Conservation (phyloP, 202 grass and related monocot genomes). For the Elaeis oleifera region DNA sequence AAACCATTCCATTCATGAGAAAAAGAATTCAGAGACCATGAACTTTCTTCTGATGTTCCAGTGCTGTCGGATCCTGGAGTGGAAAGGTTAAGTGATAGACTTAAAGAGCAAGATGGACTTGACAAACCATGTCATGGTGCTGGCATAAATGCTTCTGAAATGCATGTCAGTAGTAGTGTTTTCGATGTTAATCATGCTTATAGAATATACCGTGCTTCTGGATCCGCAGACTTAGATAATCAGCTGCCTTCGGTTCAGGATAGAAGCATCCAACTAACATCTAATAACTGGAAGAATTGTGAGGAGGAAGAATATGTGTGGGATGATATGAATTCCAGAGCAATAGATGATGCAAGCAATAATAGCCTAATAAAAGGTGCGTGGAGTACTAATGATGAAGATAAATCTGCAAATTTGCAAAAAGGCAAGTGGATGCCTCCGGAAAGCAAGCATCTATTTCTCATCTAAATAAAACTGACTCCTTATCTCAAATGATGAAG, state of each 20-base stretch:
- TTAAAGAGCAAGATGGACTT: constrained; percentile 46
- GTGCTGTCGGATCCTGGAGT: constrained; percentile 30
- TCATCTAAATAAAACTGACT: constrained; percentile 31
- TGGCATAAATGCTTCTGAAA: constrained; percentile 33
- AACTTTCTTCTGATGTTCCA: constrained; percentile 32
- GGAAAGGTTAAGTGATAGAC: constrained; percentile 36
- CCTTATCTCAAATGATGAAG: constrained; percentile 32
- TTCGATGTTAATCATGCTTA: constrained; percentile 41
- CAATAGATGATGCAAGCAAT: constrained; percentile 33
- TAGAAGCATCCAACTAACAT: constrained; percentile 38
- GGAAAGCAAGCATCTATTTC: constrained; percentile 27
- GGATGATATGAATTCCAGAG: constrained; percentile 60
- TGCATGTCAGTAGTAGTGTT: constrained; percentile 31
- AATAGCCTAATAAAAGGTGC: constrained; percentile 47
- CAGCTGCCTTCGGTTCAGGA: constrained; percentile 38
- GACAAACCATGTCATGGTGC: constrained; percentile 28
- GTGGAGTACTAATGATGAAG: constrained; percentile 35
- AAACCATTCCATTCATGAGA: constrained; percentile 46
- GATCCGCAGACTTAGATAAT: constrained; percentile 32
- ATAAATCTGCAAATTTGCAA: constrained; percentile 45
- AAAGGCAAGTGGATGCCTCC: constrained; percentile 34
- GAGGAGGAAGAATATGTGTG: constrained; percentile 97
- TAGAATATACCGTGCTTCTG: constrained; percentile 14
- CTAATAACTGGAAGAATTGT: constrained; percentile 82
- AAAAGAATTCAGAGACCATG: constrained; percentile 43